phyloP scores from a whole-genome alignment of 2,329 filamentous ascomycete genomes.

The Clarireedia sp. region DNA sequence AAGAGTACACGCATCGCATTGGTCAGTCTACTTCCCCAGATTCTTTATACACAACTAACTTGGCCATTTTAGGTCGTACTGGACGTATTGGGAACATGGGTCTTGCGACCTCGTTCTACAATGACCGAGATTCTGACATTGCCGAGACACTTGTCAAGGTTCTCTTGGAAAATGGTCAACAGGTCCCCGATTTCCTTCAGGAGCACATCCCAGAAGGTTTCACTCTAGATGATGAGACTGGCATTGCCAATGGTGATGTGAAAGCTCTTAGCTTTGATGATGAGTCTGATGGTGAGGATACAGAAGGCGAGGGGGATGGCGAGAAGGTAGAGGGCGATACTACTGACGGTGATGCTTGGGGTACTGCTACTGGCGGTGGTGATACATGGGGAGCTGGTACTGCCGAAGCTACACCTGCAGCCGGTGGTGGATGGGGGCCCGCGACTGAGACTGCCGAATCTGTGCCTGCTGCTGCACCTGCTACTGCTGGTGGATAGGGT shows the following conservation, averaged over 20 bases:
- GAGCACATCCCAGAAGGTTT: slow-evolving; percentile 50
- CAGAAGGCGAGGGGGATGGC: slow-evolving; percentile 31
- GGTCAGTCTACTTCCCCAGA: slow-evolving; percentile 44
- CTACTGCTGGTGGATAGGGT: not conserved
- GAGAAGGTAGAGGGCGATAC: not conserved
- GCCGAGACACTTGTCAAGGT: slow-evolving; percentile 70
- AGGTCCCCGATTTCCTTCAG: slow-evolving; percentile 74
- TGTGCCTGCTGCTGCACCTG: not conserved
- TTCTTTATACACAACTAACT: not conserved
- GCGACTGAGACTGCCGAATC: not conserved
- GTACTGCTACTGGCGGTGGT: not conserved
- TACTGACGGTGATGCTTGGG: not conserved
- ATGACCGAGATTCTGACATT: slow-evolving; percentile 65
- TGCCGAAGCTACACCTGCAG: not conserved
- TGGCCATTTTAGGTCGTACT: slow-evolving; percentile 60
- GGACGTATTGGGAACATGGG: slow-evolving; percentile 86
- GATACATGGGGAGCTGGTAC: not conserved
- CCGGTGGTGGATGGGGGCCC: not conserved
- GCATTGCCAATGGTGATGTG: slow-evolving; percentile 16
- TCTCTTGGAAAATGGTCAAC: slow-evolving; percentile 70
- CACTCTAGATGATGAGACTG: slow-evolving; percentile 20
- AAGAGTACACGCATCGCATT: slow-evolving; percentile 91
- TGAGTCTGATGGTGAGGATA: slow-evolving; percentile 53
- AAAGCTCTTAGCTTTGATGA: slow-evolving; percentile 38
- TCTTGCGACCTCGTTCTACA: slow-evolving; percentile 83